Base-by-base conservation (phyloP, 495 filamentous ascomycete genomes). In the Aspergillus steynii region DNA sequence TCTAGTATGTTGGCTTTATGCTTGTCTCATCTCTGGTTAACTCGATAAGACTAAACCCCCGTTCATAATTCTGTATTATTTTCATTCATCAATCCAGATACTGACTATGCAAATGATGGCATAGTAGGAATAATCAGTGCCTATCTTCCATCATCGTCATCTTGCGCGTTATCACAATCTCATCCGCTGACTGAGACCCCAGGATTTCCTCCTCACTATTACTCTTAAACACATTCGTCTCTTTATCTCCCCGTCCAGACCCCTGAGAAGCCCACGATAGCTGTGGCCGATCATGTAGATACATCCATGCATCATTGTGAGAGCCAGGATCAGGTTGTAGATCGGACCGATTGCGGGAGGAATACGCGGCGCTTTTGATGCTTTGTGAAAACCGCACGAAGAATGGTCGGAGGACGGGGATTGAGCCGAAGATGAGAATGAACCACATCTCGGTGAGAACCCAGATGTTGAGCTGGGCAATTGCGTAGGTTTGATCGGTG, bases 381-480 rank as follows among this genome's bases (percentile, higher is more conserved):
- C 55, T 59, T 15, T 69, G 66, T 0, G 63, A 61, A 34, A 68
- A 68, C 20, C 55, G 61, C 12, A 68, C 52, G 34, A 68, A 68
- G 34, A 65, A 59, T 3, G 62, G 62, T 5, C 70, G 68, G 14
- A 73, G 68, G 0, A 64, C 60, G 5, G 70, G 70, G 5, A 73
- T 64, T 5, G 63, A 71, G 32, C 70, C 70, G 46, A 73, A 68
- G 5, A 73, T 73, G 20, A 73, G 62, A 28, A 73, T 65, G 34
- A 73, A 69, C 70, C 70, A 73, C 59, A 65, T 62, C 37, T 73
- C 70, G 4, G 68, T 71, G 20, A 68, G 56, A 14, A 62, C 66
- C 70, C 70, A 73, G 5, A 65, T 65, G 59, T 69, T 66, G 14
- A 73, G 60, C 46, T 55, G 49, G 47, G 60, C 53, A 29, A 69